Evolutionary conservation across 2,329 filamentous ascomycete genomes (phyloP).

Genomic region (Basipetospora sp.): DNA sequence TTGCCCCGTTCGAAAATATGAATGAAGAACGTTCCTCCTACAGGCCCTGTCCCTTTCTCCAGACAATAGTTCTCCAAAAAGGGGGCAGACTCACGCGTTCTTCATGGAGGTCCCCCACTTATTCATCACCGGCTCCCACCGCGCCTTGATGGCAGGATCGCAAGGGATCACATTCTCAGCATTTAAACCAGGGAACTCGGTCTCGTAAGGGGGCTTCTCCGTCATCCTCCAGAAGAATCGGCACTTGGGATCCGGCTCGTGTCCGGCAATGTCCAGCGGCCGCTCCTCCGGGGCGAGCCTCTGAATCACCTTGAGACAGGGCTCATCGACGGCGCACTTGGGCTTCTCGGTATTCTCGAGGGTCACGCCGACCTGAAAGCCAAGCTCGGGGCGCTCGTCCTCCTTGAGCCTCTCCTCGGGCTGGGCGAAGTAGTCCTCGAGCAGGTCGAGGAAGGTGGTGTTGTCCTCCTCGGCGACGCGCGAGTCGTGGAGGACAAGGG

Average conservation of each 20-base stretch:
- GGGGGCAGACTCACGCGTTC: constrained; percentile 31
- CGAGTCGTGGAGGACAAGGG: constrained; percentile 44
- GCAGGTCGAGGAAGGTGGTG: constrained; percentile 41
- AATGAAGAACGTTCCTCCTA: too few species aligned
- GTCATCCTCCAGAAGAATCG: constrained; percentile 50
- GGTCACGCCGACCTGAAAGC: constrained; percentile 48
- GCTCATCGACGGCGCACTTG: constrained; percentile 48
- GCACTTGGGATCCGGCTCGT: constrained; percentile 46
- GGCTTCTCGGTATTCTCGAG: constrained; percentile 50
- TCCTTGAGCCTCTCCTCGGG: constrained; percentile 28
- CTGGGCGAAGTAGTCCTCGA: constrained; percentile 52
- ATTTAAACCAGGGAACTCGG: constrained; percentile 40
- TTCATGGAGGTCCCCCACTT: constrained; percentile 47
- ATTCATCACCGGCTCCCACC: constrained; percentile 41
- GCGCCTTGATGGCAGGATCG: constrained; percentile 30
- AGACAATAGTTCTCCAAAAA: too few species aligned
- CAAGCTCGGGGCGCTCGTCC: constrained; percentile 43
- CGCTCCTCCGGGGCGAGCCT: constrained; percentile 39
- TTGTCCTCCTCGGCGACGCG: constrained; percentile 43
- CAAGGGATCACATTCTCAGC: constrained; percentile 39
- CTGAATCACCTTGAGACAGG: constrained; percentile 41
- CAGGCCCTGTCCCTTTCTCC: too few species aligned
- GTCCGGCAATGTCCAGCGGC: constrained; percentile 41
- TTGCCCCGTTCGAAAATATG: too few species aligned
- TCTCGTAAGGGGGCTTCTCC: constrained; percentile 37